A percentile compares a stretch with the other conserved stretches of the same genome.
Conservation (phyloP, 768 basidiomycete species). For the Suillus brevipes region DNA sequence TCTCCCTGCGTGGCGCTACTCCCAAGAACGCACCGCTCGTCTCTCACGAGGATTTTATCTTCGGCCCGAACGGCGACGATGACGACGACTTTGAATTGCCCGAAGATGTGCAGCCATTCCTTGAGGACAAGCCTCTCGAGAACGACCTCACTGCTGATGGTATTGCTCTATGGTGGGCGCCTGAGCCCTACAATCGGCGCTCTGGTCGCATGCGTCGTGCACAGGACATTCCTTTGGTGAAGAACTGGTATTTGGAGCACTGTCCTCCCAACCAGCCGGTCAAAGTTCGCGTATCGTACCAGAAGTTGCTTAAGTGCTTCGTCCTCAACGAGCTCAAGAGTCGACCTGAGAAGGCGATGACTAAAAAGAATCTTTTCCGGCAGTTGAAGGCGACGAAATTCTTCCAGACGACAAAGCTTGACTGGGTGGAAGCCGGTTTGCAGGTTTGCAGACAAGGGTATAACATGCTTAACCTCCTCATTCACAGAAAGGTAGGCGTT, state of each 20-base stretch:
- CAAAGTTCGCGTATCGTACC: constrained; percentile 98
- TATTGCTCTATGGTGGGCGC: constrained; percentile 98
- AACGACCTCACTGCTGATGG: constrained; percentile 94
- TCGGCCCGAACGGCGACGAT: constrained; percentile 83
- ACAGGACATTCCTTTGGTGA: constrained; percentile 93
- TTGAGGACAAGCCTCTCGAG: constrained; percentile 76
- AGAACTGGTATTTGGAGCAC: constrained; percentile 98
- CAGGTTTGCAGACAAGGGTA: constrained; percentile 99
- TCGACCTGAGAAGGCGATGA: constrained; percentile 92
- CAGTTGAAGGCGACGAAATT: constrained; percentile 99
- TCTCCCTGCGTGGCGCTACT: constrained; percentile 84
- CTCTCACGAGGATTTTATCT: constrained; percentile 89
- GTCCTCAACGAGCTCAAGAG: constrained; percentile 93
- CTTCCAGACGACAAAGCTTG: constrained; percentile 96
- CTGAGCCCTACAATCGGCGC: constrained; percentile 91
- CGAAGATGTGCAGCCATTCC: constrained; percentile 74
- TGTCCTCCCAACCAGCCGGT: constrained; percentile 95
- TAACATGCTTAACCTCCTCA: constrained; percentile 98
- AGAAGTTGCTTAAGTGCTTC: constrained; percentile 94
- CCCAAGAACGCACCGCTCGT: constrained; percentile 82
- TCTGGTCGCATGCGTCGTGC: constrained; percentile 92
- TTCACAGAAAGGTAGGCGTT: constrained; percentile 85
- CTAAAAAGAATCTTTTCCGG: constrained; percentile 95
- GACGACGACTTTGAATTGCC: constrained; percentile 89
- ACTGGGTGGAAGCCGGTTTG: constrained; percentile 99